A percentile compares a stretch with the other conserved stretches of the same genome.
Conservation (phyloP, 306 rosid species). For the Lablab purpureus region DNA sequence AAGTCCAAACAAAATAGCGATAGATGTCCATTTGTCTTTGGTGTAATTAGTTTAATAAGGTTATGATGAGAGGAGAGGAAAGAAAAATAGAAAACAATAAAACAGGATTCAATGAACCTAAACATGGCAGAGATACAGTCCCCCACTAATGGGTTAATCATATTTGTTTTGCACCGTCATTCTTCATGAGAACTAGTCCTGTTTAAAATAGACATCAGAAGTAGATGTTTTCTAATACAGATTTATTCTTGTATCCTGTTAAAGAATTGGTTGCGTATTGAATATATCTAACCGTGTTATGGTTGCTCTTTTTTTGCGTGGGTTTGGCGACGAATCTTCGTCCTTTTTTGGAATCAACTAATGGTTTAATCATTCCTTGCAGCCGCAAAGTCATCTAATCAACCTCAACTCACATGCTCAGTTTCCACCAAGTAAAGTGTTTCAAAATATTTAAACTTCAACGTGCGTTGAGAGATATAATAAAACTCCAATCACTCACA, state of each 20-base stretch:
- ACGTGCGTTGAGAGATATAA: not conserved
- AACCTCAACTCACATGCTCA: not conserved
- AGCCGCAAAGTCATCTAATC: not conserved
- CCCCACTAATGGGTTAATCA: not conserved
- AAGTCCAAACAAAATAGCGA: not conserved
- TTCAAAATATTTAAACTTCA: not conserved
- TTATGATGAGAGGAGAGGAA: not conserved
- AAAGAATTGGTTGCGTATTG: not conserved
- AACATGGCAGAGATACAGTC: not conserved
- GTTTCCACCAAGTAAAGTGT: not conserved
- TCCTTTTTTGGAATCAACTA: not conserved
- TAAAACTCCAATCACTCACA: not conserved
- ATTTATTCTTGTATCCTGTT: not conserved
- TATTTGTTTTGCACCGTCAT: not conserved
- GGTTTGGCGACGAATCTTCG: not conserved
- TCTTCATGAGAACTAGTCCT: not conserved
- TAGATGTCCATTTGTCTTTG: not conserved
- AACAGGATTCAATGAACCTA: not conserved
- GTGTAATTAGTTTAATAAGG: not conserved
- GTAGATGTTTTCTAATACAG: not conserved
- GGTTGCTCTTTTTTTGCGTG: not conserved
- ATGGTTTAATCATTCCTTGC: not conserved
- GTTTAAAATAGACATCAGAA: not conserved
- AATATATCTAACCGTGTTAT: not conserved
- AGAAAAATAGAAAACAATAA: not conserved